Base-by-base conservation (phyloP, 164 flowering plant genomes). In the Magnolia sinica region DNA sequence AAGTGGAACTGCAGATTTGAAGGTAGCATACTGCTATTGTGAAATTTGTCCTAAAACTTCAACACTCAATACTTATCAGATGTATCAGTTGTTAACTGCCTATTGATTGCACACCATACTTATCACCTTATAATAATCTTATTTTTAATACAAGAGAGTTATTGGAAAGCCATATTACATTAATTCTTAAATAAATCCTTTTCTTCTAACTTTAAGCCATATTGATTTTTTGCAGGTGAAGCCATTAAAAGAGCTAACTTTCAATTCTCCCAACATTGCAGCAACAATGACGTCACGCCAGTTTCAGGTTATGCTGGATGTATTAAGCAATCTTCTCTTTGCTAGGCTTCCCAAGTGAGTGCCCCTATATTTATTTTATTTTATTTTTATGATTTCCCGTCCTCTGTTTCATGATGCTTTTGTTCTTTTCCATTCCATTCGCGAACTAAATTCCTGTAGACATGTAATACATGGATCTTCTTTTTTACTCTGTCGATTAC, bases 211-310 rank as follows among this genome's bases (percentile, higher is more conserved):
- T 65, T 51, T 22, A 50, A 50, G 49, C 45, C 7, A 70, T 37
- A 37, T 37, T 37, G 45, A 37, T 37, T 37, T 37, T 37, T 74
- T 85, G 81, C 89, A 92, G 97, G 87, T 92, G 88, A 92, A 92
- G 84, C 97, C 97, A 70, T 81, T 92, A 64, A 92, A 92, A 77
- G 97, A 92, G 82, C 89, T 92, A 37, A 82, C 87, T 76, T 92
- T 92, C 85, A 92, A 90, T 80, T 91, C 95, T 70, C 89, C 87
- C 45, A 87, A 90, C 86, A 91, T 92, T 72, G 84, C 88, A 1
- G 95, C 97, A 73, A 84, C 95, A 75, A 92, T 92, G 97, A 91
- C 97, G 22, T 92, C 97, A 51, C 95, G 97, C 70, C 97, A 92
- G 83, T 92, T 91, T 79, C 95, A 91, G 78, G 97, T 92, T 80